Base-by-base conservation (phyloP, 2,329 filamentous ascomycete species). In the Diaporthe aspalathi region DNA sequence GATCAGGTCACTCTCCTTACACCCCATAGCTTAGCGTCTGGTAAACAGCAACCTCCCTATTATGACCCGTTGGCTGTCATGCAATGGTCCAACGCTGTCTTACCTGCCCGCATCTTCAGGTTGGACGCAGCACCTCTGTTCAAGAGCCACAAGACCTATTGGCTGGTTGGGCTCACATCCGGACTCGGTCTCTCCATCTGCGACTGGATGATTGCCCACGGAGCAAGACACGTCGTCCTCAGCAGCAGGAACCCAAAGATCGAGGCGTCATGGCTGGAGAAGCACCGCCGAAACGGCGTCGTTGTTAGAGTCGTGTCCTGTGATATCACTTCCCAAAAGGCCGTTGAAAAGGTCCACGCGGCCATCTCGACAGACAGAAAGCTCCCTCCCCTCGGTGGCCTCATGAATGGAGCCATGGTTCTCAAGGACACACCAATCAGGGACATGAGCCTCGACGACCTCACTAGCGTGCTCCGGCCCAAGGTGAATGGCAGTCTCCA, bases 161-260 rank as follows among this genome's bases (percentile, higher is more conserved):
- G 77, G 16, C 73, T 83, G 3, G 73, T 79, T 16, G 80, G 80
- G 0, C 71, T 82, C 5, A 76, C 79, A 1, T 78, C 81, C 0
- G 73, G 75, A 0, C 49, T 83, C 0, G 84, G 83, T 1, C 77
- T 76, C 6, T 82, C 83, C 0, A 74, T 84, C 0, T 80, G 77
- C 56, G 54, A 77, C 35, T 85, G 79, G 81, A 84, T 84, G 83
- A 76, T 80, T 2, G 62, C 47, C 0, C 76, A 77, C 9, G 84
- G 83, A 0, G 84, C 82, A 0, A 72, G 77, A 17, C 70, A 81
- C 45, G 53, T 85, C 1, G 80, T 79, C 0, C 40, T 87, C 1
- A 79, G 81, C 0, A 84, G 82, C 63, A 80, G 84, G 0, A 78
- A 77, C 14, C 77, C 82, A 4, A 74, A 79, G 4, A 70, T 84